Evolutionary conservation across 768 basidiomycete species (phyloP).

Genomic region (Mycena maculata): DNA sequence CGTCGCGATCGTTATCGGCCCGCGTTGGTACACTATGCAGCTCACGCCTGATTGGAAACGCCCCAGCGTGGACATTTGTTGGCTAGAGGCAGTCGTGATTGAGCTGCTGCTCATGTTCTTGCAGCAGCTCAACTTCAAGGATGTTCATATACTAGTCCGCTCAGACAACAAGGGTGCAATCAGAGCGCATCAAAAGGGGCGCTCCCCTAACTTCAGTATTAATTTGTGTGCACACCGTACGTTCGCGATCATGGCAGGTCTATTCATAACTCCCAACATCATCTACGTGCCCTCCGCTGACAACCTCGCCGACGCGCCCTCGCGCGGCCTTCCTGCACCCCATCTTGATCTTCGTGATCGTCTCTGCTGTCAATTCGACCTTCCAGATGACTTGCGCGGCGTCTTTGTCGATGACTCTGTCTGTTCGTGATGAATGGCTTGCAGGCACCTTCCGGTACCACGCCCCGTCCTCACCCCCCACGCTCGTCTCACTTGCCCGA

Average conservation of each 20-base stretch:
- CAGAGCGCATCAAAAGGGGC: not conserved
- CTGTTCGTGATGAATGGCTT: too few species aligned
- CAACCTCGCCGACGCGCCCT: constrained; percentile 17
- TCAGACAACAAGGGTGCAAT: constrained; percentile 6
- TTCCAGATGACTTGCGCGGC: not conserved
- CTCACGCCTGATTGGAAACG: too few species aligned
- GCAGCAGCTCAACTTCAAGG: not conserved
- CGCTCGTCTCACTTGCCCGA: too few species aligned
- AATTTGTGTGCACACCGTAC: not conserved
- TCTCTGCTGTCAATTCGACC: not conserved
- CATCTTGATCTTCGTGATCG: not conserved
- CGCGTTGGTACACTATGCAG: too few species aligned
- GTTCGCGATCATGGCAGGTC: not conserved
- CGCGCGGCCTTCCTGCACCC: not conserved
- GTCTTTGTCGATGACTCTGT: too few species aligned
- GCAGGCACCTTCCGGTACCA: too few species aligned
- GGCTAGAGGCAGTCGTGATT: too few species aligned
- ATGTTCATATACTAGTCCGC: not conserved
- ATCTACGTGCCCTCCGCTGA: constrained; percentile 2
- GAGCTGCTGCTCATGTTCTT: too few species aligned
- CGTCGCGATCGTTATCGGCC: too few species aligned
- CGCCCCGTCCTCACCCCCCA: too few species aligned
- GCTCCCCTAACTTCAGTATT: not conserved
- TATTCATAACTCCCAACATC: not conserved
- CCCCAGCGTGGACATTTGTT: too few species aligned